Percentiles rank a stretch among this genome's conserved stretches.
Conservation (phyloP, 345 rosid genomes). For the Bruguiera gymnorhiza region DNA sequence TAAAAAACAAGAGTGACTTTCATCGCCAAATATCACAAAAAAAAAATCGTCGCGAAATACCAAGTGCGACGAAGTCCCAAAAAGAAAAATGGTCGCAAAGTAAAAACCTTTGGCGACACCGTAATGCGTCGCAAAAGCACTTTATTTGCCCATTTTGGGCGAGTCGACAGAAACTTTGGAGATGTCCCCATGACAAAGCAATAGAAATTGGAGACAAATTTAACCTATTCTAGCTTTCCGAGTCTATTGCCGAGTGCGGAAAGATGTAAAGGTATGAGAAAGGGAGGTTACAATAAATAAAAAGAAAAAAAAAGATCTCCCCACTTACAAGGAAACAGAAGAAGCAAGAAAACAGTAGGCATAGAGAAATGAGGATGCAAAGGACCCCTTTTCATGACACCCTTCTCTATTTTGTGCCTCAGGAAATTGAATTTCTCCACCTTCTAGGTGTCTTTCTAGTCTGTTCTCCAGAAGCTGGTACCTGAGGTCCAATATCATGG, state of each 20-base stretch:
- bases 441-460: constrained; percentile 72
- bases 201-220: constrained; percentile 4
- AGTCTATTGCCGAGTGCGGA: not conserved
- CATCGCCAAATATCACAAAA: no score
- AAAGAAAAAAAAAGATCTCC: not conserved
- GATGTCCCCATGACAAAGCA: not conserved
- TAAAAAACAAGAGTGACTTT: no score
- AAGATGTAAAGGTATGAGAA: not conserved
- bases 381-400: not conserved
- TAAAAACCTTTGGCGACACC: no score
- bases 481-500: constrained; percentile 56
- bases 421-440: constrained; percentile 96
- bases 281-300: not conserved
- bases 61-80: no score
- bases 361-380: constrained; percentile 5
- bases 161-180: not conserved
- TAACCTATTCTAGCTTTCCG: constrained; percentile 1
- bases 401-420: not conserved
- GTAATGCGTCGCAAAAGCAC: no score
- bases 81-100: no score
- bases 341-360: not conserved
- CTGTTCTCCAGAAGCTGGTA: constrained; percentile 44
- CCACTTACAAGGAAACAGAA: constrained; percentile 4
- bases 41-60: no score
- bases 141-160: no score